A percentile compares a stretch with the other conserved stretches of the same genome.
Evolutionary conservation across 2,329 filamentous ascomycete species (phyloP).

Genomic region (Colletotrichum siamense): DNA sequence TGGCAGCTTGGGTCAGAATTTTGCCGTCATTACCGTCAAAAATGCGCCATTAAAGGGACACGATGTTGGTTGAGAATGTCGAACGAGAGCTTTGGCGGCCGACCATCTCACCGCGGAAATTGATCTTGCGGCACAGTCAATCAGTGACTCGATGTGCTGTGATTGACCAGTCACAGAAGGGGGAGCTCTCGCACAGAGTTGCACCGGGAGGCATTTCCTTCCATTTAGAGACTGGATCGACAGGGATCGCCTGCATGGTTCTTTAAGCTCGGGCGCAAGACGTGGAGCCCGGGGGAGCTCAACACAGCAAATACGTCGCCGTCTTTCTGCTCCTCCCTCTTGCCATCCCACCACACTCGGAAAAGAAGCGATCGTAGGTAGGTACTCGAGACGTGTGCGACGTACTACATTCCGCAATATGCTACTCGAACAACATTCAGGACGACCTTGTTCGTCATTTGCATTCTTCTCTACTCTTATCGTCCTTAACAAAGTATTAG

Average conservation of each 20-base stretch:
- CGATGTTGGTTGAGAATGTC: background rate
- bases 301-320: background rate
- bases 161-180: background rate
- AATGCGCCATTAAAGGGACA: background rate
- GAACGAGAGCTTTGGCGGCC: background rate
- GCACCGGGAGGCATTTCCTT: background rate
- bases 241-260: background rate
- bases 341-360: background rate
- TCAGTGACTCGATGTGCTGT: background rate
- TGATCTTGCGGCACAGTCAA: conserved; percentile 6
- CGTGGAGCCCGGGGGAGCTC: background rate
- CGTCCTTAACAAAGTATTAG: background rate
- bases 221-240: background rate
- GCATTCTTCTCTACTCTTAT: background rate
- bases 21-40: background rate
- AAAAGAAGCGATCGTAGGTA: background rate
- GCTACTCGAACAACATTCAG: background rate
- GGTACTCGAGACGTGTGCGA: background rate
- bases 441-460: background rate
- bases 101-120: background rate
- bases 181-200: background rate
- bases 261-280: background rate
- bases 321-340: background rate
- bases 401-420: background rate
- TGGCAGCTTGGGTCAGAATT: background rate